phyloP scores from a whole-genome alignment of 805 yeast species.

The Wickerhamomyces queroliae region DNA sequence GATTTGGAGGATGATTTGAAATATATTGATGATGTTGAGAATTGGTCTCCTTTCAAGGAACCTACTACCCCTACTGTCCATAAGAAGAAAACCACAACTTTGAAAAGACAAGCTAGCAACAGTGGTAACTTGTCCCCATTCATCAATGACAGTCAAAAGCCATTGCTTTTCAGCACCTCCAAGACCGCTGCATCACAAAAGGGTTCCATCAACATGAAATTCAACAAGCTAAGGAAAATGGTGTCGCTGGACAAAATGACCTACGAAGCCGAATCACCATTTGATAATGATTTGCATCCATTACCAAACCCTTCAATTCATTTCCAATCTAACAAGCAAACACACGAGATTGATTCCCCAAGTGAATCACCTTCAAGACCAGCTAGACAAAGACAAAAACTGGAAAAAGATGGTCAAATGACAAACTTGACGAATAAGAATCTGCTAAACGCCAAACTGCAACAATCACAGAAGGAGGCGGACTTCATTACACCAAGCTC shows the following conservation, averaged over 20 bases:
- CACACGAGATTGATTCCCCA: conserved; percentile 15
- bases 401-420: conserved; percentile 5
- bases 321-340: conserved; percentile 9
- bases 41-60: conserved; percentile 26
- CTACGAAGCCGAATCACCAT: conserved; percentile 15
- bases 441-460: conserved; percentile 5
- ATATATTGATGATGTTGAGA: conserved; percentile 20
- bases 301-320: conserved; percentile 23
- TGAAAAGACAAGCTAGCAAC: conserved; percentile 24
- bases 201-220: conserved; percentile 20
- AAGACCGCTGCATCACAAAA: conserved; percentile 19
- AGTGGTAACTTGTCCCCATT: conserved; percentile 23
- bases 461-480: conserved; percentile 1
- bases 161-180: conserved; percentile 14
- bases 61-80: conserved; percentile 19
- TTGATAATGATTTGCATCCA: conserved; percentile 18
- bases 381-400: conserved; percentile 22
- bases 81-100: conserved; percentile 5
- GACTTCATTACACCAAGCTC: conserved; percentile 45
- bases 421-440: conserved; percentile 6
- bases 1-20: conserved; percentile 13
- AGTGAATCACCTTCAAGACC: conserved; percentile 28
- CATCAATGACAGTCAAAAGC: conserved; percentile 20
- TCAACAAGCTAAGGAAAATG: conserved; percentile 24
- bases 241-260: conserved; percentile 17